phyloP scores from a whole-genome alignment of 768 basidiomycete species.

The Tulasnella sp. region DNA sequence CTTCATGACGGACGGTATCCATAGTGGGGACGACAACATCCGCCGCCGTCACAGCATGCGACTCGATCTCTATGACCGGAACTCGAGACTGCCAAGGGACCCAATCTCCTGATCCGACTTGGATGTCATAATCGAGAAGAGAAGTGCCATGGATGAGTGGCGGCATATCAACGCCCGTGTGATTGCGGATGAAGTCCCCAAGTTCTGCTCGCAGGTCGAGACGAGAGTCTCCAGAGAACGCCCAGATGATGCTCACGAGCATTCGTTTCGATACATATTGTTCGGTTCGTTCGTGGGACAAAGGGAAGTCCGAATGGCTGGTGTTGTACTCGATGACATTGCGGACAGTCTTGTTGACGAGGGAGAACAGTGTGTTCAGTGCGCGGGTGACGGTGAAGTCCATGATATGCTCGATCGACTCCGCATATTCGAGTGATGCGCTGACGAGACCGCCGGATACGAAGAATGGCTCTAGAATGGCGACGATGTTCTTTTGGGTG shows the following conservation, averaged over 20 bases:
- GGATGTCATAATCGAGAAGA: conserved; percentile 91
- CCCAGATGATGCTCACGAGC: conserved; percentile 91
- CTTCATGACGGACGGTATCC: conserved; percentile 97
- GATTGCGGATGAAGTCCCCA: conserved; percentile 75
- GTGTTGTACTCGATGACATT: conserved; percentile 91
- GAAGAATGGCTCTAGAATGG: conserved; percentile 74
- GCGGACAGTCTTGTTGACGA: conserved; percentile 90
- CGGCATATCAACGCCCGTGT: conserved; percentile 86
- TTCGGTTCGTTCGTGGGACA: conserved; percentile 72
- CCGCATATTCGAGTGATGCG: conserved; percentile 66
- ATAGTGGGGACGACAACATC: conserved; percentile 97
- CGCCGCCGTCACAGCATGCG: conserved; percentile 88
- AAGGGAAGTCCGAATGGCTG: conserved; percentile 91
- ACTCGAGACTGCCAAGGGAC: conserved; percentile 83
- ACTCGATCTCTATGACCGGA: conserved; percentile 91
- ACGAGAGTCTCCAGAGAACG: conserved; percentile 94
- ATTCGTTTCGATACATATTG: conserved; percentile 85
- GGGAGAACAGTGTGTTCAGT: conserved; percentile 90
- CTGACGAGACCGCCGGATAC: conserved; percentile 70
- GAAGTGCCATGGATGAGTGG: conserved; percentile 63
- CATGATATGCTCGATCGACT: conserved; percentile 95
- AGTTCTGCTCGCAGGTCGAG: conserved; percentile 79
- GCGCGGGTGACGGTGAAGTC: conserved; percentile 90
- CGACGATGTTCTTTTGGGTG: conserved; percentile 66
- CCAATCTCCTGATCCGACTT: conserved; percentile 80